Percentiles rank a stretch among this genome's conserved stretches.
These are phyloP conservation scores for Nigrospora osmanthi DNA, from an alignment of 2,329 filamentous ascomycete species.

Conservation along the genomic window DNA sequence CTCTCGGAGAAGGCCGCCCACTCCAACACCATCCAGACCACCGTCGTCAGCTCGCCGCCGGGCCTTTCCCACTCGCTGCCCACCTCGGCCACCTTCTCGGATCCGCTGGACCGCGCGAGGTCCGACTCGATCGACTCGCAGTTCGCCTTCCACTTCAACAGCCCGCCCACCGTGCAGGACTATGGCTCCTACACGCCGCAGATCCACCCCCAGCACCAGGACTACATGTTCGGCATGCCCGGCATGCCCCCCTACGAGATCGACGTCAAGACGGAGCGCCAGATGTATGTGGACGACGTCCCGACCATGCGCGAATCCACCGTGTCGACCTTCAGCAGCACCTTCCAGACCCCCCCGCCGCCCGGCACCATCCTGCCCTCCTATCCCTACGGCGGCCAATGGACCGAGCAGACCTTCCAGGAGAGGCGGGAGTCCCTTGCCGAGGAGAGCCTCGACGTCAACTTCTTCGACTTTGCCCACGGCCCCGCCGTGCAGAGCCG, in stretches of 20 bases:
- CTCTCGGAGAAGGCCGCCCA: constrained; percentile 73
- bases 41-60: constrained; percentile 60
- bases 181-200: constrained; percentile 56
- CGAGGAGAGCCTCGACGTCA: constrained; percentile 61
- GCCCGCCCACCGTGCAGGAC: constrained; percentile 41
- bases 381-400: constrained; percentile 56
- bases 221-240: constrained; percentile 50
- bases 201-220: constrained; percentile 46
- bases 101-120: constrained; percentile 63
- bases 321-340: constrained; percentile 87
- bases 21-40: constrained; percentile 37
- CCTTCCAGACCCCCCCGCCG: constrained; percentile 73
- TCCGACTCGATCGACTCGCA: constrained; percentile 77
- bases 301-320: constrained; percentile 80
- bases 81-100: constrained; percentile 73
- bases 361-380: constrained; percentile 58
- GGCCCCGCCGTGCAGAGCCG: constrained; percentile 53
- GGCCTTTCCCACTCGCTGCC: constrained; percentile 75
- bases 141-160: constrained; percentile 70
- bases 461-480: constrained; percentile 78
- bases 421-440: constrained; percentile 60
- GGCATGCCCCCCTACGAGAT: constrained; percentile 75
- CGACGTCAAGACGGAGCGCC: constrained; percentile 90
- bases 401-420: constrained; percentile 63
- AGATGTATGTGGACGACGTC: constrained; percentile 89